phyloP scores from a whole-genome alignment of 148 eudicot species.

The Cornus kousa region DNA sequence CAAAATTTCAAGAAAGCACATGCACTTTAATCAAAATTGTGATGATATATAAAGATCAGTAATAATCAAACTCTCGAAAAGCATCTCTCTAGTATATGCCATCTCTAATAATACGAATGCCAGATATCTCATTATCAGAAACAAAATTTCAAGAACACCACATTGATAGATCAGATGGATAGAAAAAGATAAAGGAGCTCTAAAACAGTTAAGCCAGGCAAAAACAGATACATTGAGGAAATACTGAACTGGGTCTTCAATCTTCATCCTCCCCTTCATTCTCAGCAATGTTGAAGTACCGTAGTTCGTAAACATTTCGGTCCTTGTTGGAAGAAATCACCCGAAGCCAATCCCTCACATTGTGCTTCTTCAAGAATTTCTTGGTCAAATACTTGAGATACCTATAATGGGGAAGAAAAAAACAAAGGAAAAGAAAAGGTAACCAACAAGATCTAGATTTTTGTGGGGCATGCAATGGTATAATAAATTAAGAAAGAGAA shows the following conservation, averaged over 20 bases:
- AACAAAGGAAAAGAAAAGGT: background rate
- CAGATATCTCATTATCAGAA: background rate
- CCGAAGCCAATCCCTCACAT: constrained; percentile 56
- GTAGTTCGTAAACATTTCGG: constrained; percentile 45
- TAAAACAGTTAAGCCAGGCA: background rate
- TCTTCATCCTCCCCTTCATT: constrained; percentile 51
- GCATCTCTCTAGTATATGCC: background rate
- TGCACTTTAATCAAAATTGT: background rate
- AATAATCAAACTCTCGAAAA: background rate
- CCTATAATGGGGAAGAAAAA: constrained; percentile 12
- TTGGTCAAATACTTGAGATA: constrained; percentile 52
- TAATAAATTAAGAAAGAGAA: no score
- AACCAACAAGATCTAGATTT: background rate
- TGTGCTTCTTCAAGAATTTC: constrained; percentile 57
- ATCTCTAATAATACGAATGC: background rate
- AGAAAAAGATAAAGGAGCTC: background rate
- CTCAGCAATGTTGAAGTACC: constrained; percentile 54
- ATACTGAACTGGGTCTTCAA: constrained; percentile 7
- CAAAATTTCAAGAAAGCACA: no score
- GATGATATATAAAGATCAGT: no score
- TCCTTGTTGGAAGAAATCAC: constrained; percentile 60
- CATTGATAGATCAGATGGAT: background rate
- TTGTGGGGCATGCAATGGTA: no score
- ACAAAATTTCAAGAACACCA: background rate
- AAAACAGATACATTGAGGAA: constrained; percentile 9